Conservation (phyloP, 371 early-diverging fungal species). For the Dichotomocladium elegans region DNA sequence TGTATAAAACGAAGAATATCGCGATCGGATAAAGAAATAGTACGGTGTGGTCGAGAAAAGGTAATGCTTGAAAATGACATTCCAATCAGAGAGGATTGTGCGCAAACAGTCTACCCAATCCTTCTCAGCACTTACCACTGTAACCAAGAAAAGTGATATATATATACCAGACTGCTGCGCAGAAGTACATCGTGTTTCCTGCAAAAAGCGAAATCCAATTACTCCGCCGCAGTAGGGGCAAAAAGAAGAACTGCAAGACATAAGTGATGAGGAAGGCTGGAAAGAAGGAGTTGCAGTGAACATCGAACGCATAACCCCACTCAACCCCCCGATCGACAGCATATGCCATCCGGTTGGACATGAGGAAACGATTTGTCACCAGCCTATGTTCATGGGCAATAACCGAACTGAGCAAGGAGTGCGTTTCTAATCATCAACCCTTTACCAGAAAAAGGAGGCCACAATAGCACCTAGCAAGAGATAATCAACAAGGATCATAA, state of each 20-base stretch:
- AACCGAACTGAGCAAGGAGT: conserved; percentile 13
- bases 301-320: conserved; percentile 92
- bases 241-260: conserved; percentile 86
- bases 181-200: conserved; percentile 82
- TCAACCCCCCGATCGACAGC: conserved; percentile 85
- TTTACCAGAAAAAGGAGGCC: conserved; percentile 67
- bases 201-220: conserved; percentile 76
- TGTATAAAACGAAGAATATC: conserved; percentile 62
- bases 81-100: neutral
- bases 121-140: conserved; percentile 67
- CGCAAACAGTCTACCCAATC: neutral
- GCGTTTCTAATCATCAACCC: neutral
- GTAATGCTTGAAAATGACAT: conserved; percentile 53
- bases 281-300: conserved; percentile 92
- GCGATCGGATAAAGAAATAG: conserved; percentile 83
- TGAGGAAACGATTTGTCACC: conserved; percentile 76
- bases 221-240: conserved; percentile 62
- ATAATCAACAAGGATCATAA: conserved; percentile 75
- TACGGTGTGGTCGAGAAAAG: conserved; percentile 84
- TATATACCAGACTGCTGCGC: conserved; percentile 70
- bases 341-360: conserved; percentile 69
- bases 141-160: conserved; percentile 86
- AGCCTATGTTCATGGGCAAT: conserved; percentile 51
- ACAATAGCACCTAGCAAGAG: conserved; percentile 63
- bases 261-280: conserved; percentile 80